phyloP scores from a whole-genome alignment of 257 asterid genomes.

The Coffea eugenioides region DNA sequence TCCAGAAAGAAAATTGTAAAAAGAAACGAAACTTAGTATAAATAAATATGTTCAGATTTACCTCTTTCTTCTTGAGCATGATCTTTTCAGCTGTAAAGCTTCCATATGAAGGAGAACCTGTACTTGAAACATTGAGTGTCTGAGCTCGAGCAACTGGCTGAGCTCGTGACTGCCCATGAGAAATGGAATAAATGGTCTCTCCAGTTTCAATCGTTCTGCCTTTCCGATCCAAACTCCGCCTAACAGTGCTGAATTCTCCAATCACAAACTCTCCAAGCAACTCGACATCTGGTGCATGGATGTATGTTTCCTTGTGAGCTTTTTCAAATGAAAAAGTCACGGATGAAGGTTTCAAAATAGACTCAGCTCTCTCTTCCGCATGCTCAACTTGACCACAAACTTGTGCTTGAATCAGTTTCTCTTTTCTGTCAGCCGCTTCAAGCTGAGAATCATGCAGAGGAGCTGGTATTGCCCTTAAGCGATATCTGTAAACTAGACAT shows the following conservation, averaged over 20 bases:
- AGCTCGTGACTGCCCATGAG: constrained; percentile 13
- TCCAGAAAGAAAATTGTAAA: background rate
- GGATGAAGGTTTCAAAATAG: constrained; percentile 18
- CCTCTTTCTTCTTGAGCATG: constrained; percentile 51
- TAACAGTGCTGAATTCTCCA: constrained; percentile 31
- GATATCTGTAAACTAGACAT: constrained; percentile 33
- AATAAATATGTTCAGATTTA: constrained; percentile 11
- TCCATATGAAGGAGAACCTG: constrained; percentile 39
- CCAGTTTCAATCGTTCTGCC: constrained; percentile 26
- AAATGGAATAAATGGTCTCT: constrained; percentile 25
- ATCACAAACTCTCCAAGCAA: constrained; percentile 59
- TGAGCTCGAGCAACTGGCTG: constrained; percentile 23
- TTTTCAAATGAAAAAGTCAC: constrained; percentile 18
- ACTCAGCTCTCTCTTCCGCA: constrained; percentile 19
- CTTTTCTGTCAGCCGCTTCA: constrained; percentile 16
- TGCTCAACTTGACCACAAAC: constrained; percentile 11
- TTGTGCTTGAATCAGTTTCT: background rate
- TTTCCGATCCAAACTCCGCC: constrained; percentile 15
- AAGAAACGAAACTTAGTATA: background rate
- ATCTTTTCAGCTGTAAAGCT: constrained; percentile 44
- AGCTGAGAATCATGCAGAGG: constrained; percentile 19
- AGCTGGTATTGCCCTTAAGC: constrained; percentile 24
- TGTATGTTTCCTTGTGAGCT: constrained; percentile 23
- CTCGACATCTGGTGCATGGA: constrained; percentile 46
- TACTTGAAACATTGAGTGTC: constrained; percentile 14